Conservation (phyloP, 2,329 filamentous ascomycete species). For the Basipetospora chlamydospora region DNA sequence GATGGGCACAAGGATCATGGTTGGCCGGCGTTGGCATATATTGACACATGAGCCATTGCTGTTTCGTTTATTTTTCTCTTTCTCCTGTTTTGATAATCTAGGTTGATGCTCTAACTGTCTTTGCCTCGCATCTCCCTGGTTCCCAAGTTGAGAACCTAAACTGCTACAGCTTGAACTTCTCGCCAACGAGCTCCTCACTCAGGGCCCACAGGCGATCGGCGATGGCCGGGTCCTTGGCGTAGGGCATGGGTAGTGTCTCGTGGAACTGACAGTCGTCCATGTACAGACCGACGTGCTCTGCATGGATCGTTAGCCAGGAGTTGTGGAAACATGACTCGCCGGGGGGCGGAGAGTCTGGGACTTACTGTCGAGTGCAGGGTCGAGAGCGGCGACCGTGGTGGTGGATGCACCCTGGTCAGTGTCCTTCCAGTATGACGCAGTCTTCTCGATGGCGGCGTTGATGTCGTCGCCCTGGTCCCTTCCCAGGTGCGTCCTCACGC, state of each 20-base stretch:
- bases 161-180: too few relatives aligned
- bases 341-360: neutral
- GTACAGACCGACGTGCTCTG: neutral
- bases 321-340: neutral
- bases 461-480: conserved; percentile 1
- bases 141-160: too few relatives aligned
- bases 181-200: conserved; percentile 8
- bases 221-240: conserved; percentile 5
- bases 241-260: neutral
- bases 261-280: conserved; percentile 8
- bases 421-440: neutral
- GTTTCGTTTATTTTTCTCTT: too few relatives aligned
- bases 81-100: too few relatives aligned
- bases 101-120: too few relatives aligned
- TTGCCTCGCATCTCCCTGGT: too few relatives aligned
- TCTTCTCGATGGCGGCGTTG: conserved; percentile 1
- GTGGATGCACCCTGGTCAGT: conserved; percentile 10
- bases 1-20: too few relatives aligned
- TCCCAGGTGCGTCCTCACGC: conserved; percentile 2
- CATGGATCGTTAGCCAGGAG: neutral
- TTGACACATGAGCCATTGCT: too few relatives aligned
- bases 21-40: too few relatives aligned
- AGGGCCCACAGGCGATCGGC: conserved; percentile 10
- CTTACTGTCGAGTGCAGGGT: conserved; percentile 7
- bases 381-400: conserved; percentile 10